phyloP scores from a whole-genome alignment of 179 eudicot genomes.

The Beta corolliflora region DNA sequence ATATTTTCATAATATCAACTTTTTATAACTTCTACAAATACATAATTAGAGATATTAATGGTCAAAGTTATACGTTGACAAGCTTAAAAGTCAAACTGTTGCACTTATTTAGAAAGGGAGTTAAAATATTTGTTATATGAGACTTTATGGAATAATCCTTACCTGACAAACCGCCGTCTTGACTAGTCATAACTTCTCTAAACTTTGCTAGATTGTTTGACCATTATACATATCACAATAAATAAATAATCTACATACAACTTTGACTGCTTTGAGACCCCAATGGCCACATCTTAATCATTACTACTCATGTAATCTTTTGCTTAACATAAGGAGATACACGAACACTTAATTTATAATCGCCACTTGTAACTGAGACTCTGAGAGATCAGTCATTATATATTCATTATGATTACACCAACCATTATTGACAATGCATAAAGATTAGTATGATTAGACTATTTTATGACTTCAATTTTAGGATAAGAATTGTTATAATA shows the following conservation, averaged over 20 bases:
- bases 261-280: slow-evolving; percentile 29
- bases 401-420: slow-evolving; percentile 4
- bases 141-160: not conserved
- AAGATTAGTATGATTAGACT: not conserved
- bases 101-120: too few species aligned
- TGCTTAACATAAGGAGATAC: not conserved
- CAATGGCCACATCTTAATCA: not conserved
- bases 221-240: not conserved
- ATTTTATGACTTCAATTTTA: not conserved
- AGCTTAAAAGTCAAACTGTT: too few species aligned
- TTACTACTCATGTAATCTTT: not conserved
- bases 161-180: slow-evolving; percentile 32
- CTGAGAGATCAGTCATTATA: not conserved
- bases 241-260: not conserved
- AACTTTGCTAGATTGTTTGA: slow-evolving; percentile 25
- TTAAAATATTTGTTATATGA: too few species aligned
- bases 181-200: slow-evolving; percentile 21
- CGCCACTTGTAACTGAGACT: too few species aligned
- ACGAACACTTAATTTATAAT: not conserved
- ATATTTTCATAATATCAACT: too few species aligned
- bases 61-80: too few species aligned
- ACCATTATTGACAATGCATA: not conserved
- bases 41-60: too few species aligned
- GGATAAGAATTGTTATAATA: too few species aligned
- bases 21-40: too few species aligned